These are phyloP conservation scores for Coemansia pectinata DNA, from an alignment of 192 early-diverging fungal species.

Conservation along the genomic window DNA sequence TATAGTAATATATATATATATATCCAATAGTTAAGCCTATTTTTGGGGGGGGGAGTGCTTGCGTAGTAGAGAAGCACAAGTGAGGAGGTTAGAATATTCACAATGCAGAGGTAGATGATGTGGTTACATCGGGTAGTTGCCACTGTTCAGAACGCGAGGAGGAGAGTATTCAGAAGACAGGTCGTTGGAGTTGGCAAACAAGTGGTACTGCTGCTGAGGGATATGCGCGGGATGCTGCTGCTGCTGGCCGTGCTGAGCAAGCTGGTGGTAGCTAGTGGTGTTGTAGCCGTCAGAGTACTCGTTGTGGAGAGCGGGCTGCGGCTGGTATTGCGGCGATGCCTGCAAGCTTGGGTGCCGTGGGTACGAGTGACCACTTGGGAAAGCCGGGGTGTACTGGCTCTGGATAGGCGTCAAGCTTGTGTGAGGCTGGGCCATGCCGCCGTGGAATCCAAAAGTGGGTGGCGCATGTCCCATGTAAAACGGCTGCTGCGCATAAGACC, in stretches of 20 bases:
- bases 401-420: conserved; percentile 15
- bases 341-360: not conserved
- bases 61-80: not conserved
- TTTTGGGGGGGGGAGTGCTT: not conserved
- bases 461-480: conserved; percentile 36
- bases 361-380: not conserved
- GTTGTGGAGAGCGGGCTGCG: not conserved
- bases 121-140: conserved; percentile 14
- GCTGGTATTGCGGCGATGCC: not conserved
- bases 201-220: conserved; percentile 27
- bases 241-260: conserved; percentile 2
- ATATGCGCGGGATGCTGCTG: conserved; percentile 5
- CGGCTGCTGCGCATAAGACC: conserved; percentile 16
- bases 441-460: conserved; percentile 16
- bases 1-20: not conserved
- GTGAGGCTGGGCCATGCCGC: conserved; percentile 28
- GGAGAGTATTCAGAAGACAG: conserved; percentile 11
- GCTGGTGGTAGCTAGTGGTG: not conserved
- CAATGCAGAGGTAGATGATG: conserved; percentile 7
- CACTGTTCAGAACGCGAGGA: conserved; percentile 17
- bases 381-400: conserved; percentile 15
- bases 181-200: conserved; percentile 18
- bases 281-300: not conserved
- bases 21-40: not conserved
- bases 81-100: conserved; percentile 23